Evolutionary conservation across 176 grass and related monocot genomes (phyloP), one percentile per base, ranked within the genome.

Genomic region (Dendrocalamus sinicus): DNA sequence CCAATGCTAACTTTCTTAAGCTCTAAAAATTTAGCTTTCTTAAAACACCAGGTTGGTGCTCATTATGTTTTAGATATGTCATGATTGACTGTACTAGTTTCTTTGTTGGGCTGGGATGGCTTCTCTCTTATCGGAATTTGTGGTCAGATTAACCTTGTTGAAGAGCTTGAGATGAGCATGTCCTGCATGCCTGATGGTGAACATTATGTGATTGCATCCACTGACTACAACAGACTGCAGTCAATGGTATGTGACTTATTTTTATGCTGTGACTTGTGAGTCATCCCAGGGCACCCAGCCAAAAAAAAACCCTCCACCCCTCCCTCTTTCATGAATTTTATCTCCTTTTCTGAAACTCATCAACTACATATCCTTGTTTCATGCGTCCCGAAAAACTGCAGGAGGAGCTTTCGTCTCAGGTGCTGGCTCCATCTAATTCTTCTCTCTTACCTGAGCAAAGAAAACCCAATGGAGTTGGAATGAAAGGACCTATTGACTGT

Each of bases 151-250:
- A 32, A 85, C 83, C 83, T 97, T 89, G 91, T 79, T 68, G 90
- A 97, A 85, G 95, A 94, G 69, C 70, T 94, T 84, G 92, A 94
- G 78, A 85, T 78, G 86, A 91, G 78, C 86, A 90, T 92, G 82
- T 86, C 81, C 28, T 80, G 83, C 17, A 64, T 88, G 71, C 67
- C 85, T 84, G 87, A 77, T 75, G 67, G 73, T 85, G 79, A 75
- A 81, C 50, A 76, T 88, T 68, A 90, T 76, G 19, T 83, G 35
- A 86, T 70, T 71, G 80, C 91, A 89, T 75, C 83, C 53, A 59
- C 55, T 78, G 23, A 68, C 72, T 66, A 50, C 50, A 81, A n/a
- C 75, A 77, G 48, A 77, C 44, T 52, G 14, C 43, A 76, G 66
- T 83, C 46, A 3, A 67, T 28, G 67, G 80, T 81, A 89, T 47